These are phyloP conservation scores for Rutstroemia sp. DNA, from an alignment of 2,329 filamentous ascomycete species.

Conservation along the genomic window DNA sequence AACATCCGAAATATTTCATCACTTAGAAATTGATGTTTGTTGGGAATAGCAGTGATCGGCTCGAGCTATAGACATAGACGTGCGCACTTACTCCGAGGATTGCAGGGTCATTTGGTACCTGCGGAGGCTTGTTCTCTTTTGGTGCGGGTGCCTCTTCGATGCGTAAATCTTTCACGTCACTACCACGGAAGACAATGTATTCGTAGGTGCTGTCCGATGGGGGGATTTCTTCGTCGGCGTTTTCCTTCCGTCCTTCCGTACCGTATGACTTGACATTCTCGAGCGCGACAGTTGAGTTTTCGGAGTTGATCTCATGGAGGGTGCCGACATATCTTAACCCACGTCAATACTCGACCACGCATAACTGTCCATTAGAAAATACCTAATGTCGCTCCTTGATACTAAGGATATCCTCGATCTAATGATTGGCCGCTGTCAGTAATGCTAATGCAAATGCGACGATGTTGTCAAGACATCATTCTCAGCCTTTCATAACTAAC, in stretches of 20 bases:
- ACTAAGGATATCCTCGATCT: constrained; percentile 94
- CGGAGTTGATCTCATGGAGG: constrained; percentile 96
- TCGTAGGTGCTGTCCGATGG: constrained; percentile 88
- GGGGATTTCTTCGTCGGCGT: constrained; percentile 73
- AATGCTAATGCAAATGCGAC: constrained; percentile 10
- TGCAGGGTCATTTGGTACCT: constrained; percentile 87
- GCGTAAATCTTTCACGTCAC: constrained; percentile 95
- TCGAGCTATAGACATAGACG: constrained; percentile 5
- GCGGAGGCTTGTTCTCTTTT: constrained; percentile 67
- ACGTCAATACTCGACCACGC: constrained; percentile 11
- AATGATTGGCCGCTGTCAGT: constrained; percentile 24
- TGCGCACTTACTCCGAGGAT: constrained; percentile 83
- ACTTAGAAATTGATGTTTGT: constrained; percentile 37
- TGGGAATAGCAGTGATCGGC: background rate
- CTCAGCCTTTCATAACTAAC: constrained; percentile 33
- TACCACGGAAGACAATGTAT: constrained; percentile 97
- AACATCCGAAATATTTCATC: constrained; percentile 99
- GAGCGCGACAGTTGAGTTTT: constrained; percentile 91
- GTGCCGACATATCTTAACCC: constrained; percentile 79
- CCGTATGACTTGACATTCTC: constrained; percentile 94
- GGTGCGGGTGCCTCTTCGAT: constrained; percentile 76
- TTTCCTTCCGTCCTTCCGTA: constrained; percentile 79
- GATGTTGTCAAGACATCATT: constrained; percentile 2
- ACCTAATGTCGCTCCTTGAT: constrained; percentile 97
- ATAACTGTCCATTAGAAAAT: constrained; percentile 32